phyloP scores from a whole-genome alignment of 1,139 yeast species.

The Taphrina wiesneri region DNA sequence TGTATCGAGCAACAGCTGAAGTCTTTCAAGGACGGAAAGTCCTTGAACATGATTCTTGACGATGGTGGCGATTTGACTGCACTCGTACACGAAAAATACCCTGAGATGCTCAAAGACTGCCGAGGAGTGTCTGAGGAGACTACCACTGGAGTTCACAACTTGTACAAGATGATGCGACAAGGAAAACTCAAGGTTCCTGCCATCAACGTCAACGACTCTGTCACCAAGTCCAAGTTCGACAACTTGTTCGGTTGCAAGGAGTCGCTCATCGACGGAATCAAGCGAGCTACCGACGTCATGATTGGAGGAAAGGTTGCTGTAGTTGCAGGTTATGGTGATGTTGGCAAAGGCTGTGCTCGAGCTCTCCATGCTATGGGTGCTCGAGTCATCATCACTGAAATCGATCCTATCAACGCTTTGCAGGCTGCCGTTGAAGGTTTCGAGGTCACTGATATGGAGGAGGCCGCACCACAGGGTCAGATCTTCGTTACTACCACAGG shows the following conservation, averaged over 20 bases:
- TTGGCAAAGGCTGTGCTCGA: conserved; percentile 99
- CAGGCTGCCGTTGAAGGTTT: conserved; percentile 99
- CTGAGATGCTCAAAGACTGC: conserved; percentile 94
- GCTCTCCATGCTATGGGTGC: conserved; percentile 99
- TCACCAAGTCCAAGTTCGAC: conserved; percentile 98
- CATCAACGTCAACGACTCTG: conserved; percentile 98
- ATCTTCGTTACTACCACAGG: conserved; percentile 99
- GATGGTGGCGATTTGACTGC: conserved; percentile 99
- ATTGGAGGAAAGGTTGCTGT: conserved; percentile 99
- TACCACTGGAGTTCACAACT: conserved; percentile 99
- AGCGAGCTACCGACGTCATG: conserved; percentile 99
- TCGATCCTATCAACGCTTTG: conserved; percentile 98
- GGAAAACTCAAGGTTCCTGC: conserved; percentile 96
- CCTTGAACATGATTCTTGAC: conserved; percentile 95
- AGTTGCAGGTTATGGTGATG: conserved; percentile 99
- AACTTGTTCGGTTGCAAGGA: conserved; percentile 99
- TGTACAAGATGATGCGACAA: conserved; percentile 93
- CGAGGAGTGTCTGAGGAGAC: conserved; percentile 98
- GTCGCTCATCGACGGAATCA: conserved; percentile 97
- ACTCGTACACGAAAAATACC: conserved; percentile 96
- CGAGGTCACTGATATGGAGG: conserved; percentile 96
- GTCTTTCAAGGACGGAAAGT: conserved; percentile 95
- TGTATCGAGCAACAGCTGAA: conserved; percentile 99
- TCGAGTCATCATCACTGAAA: conserved; percentile 94
- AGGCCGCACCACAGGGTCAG: conserved; percentile 91